These are phyloP conservation scores for Globisporangium ultimum DNA, from an alignment of 352 stramenopile species.

Conservation along the genomic window DNA sequence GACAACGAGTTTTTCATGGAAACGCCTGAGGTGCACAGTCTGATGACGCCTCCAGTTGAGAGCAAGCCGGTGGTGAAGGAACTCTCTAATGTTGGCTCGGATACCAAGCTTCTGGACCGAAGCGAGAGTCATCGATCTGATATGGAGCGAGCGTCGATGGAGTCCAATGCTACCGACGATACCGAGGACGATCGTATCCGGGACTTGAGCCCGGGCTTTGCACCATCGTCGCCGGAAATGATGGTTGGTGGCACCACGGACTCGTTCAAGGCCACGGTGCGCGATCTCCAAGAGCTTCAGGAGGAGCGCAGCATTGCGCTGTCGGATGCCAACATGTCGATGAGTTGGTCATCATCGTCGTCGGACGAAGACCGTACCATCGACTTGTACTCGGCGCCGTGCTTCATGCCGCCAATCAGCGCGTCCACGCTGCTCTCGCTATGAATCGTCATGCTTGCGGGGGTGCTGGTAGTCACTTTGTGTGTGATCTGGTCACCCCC, in stretches of 20 bases:
- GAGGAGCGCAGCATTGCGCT: background rate
- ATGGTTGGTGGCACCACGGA: too few relatives aligned
- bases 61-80: background rate
- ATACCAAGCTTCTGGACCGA: background rate
- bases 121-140: background rate
- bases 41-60: background rate
- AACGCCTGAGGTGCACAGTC: background rate
- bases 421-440: conserved; percentile 5
- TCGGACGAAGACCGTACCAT: conserved; percentile 6
- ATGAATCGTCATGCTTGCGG: background rate
- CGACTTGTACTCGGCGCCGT: conserved; percentile 2
- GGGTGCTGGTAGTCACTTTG: background rate
- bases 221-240: too few relatives aligned
- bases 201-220: too few relatives aligned
- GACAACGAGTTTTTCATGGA: conserved; percentile 38
- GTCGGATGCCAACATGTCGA: background rate
- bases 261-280: too few relatives aligned
- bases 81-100: background rate
- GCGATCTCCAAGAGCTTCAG: background rate
- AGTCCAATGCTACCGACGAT: conserved; percentile 30
- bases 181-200: conserved; percentile 24
- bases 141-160: conserved; percentile 12
- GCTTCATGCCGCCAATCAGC: conserved; percentile 8
- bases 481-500: background rate
- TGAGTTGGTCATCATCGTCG: conserved; percentile 6